phyloP scores from a whole-genome alignment of 1,284 basidiomycete genomes.

The Trichosporon inkin region DNA sequence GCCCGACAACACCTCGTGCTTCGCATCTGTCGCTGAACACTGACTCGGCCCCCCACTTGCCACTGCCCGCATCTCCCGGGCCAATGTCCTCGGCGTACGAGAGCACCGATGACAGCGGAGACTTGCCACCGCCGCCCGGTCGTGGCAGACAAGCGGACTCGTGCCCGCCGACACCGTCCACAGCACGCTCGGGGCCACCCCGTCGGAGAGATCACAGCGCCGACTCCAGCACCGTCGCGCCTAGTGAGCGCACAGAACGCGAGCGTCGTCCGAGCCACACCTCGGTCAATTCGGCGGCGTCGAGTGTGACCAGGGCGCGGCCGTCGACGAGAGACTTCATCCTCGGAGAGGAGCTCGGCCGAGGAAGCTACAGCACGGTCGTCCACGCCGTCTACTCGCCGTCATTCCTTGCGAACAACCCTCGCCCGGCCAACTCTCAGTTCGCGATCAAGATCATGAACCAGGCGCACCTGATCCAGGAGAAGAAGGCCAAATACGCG shows the following conservation, averaged over 20 bases:
- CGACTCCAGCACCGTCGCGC: background rate
- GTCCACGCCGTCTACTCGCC: slow-evolving; percentile 1
- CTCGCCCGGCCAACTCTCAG: slow-evolving; percentile 14
- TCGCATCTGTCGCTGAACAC: slow-evolving; percentile 7
- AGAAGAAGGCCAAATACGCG: slow-evolving; percentile 57
- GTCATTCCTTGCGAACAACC: background rate
- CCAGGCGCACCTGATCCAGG: slow-evolving; percentile 52
- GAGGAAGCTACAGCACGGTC: slow-evolving; percentile 51
- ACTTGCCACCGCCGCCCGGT: background rate
- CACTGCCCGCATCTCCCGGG: slow-evolving; percentile 8
- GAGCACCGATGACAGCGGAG: slow-evolving; percentile 30
- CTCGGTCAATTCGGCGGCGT: slow-evolving; percentile 21
- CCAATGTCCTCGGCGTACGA: background rate
- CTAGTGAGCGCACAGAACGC: slow-evolving; percentile 20
- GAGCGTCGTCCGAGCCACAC: slow-evolving; percentile 40
- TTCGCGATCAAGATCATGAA: slow-evolving; percentile 57
- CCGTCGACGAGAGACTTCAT: slow-evolving; percentile 41
- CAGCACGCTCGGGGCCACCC: background rate
- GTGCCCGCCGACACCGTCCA: background rate
- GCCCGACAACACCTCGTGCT: slow-evolving; percentile 14
- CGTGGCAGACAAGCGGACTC: background rate
- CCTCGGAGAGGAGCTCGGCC: slow-evolving; percentile 48
- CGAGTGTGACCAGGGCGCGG: slow-evolving; percentile 19
- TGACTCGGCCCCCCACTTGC: slow-evolving; percentile 4
- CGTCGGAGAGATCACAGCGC: slow-evolving; percentile 1